These are phyloP conservation scores for Aegilops bicornis DNA, from an alignment of 176 grass and related monocot species.

Conservation along the genomic window DNA sequence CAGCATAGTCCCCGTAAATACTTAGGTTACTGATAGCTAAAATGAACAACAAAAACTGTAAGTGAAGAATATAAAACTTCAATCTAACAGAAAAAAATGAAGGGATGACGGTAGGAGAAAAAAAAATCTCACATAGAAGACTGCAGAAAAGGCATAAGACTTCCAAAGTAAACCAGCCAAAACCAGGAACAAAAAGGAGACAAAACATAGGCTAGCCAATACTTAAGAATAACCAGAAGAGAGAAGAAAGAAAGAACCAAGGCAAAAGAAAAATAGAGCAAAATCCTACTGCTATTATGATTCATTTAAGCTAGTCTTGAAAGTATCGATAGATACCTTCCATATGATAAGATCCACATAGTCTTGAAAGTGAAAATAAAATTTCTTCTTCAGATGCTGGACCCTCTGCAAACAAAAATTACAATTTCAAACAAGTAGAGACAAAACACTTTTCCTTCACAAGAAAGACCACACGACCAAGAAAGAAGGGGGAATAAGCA, in stretches of 20 bases:
- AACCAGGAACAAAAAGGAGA: neutral
- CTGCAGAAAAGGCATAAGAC: neutral
- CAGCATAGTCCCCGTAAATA: constrained; percentile 14
- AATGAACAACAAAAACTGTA: constrained; percentile 7
- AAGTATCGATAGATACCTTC: constrained; percentile 60
- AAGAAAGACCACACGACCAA: constrained; percentile 5
- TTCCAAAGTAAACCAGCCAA: neutral
- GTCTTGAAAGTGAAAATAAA: constrained; percentile 98
- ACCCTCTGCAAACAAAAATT: constrained; percentile 79
- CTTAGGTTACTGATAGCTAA: constrained; percentile 7
- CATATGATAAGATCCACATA: constrained; percentile 94
- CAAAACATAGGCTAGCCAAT: neutral
- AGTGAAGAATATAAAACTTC: neutral
- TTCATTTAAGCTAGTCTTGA: neutral
- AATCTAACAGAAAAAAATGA: constrained; percentile 1
- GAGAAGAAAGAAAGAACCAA: neutral
- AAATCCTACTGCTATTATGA: too few relatives aligned
- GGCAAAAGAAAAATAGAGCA: neutral
- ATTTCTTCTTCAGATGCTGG: constrained; percentile 95
- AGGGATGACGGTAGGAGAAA: neutral
- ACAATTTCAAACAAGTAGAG: constrained; percentile 27
- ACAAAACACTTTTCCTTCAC: neutral
- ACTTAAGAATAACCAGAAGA: neutral
- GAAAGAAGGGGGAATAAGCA: neutral
- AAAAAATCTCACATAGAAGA: neutral